These are phyloP conservation scores for Daucus carota DNA, from an alignment of 129 eudicot species.

Conservation along the genomic window DNA sequence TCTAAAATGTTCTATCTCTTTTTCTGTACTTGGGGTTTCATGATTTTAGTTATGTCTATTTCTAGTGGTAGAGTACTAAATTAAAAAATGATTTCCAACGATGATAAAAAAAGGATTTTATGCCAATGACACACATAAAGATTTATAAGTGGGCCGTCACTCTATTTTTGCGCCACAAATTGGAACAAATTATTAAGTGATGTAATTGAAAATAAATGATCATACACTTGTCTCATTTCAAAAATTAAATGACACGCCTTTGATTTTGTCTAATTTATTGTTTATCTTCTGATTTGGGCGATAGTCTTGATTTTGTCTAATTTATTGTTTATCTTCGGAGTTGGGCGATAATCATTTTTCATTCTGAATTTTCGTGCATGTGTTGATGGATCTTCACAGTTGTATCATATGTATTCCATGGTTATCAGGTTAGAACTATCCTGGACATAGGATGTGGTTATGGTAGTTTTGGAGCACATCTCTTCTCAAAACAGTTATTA, in stretches of 20 bases:
- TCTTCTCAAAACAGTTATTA: conserved; percentile 55
- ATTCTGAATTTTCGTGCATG: background rate
- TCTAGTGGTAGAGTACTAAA: background rate
- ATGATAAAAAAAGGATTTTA: background rate
- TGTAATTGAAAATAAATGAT: background rate
- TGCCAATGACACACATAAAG: background rate
- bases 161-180: background rate
- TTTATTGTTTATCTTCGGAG: background rate
- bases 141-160: background rate
- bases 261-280: background rate
- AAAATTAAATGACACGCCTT: background rate
- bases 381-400: background rate
- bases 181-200: background rate
- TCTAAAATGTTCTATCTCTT: background rate
- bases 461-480: conserved; percentile 98
- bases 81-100: background rate
- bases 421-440: conserved; percentile 71
- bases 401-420: background rate
- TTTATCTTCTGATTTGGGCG: background rate
- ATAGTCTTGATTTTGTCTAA: background rate
- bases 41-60: background rate
- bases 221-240: background rate
- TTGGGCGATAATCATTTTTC: background rate
- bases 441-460: conserved; percentile 95
- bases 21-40: background rate